Base-by-base conservation (phyloP, 495 filamentous ascomycete genomes). In the Podospora bellae-mahoneyi region DNA sequence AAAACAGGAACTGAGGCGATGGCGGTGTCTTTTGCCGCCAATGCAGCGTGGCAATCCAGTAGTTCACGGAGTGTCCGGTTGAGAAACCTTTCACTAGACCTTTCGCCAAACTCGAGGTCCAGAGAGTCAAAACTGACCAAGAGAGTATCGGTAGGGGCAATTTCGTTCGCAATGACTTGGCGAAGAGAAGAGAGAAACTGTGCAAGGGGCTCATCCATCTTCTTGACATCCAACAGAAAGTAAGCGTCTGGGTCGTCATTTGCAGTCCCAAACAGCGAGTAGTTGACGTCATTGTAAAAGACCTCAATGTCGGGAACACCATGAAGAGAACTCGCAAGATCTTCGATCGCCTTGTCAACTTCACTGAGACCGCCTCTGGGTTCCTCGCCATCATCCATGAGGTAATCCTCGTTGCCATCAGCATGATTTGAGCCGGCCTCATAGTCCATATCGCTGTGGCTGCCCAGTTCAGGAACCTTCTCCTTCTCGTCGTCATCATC, bases 51-150 rank as follows among this genome's bases (percentile, higher is more conserved):
- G 44, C 71, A 71, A 27, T 73, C 61, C 27, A 74, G 60, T 20
- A 74, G 68, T 84, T 84, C 83, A 91, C 91, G 73, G 20, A 78
- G 71, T 61, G 28, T 75, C 30, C 76, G 73, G 16, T 26, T 32
- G 57, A 78, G 57, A 30, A 78, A 78, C 59, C 66, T 69, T 30
- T 69, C 64, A 53, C 61, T 72, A 3, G 76, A 78, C 10, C 67
- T 67, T 84, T 95, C 91, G 68, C 84, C 86, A 75, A 92, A 80
- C 70, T 90, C 84, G 44, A 96, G 81, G 69, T 85, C 89, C 66
- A 95, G 80, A 27, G 86, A 80, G 19, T 89, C 86, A 65, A 96
- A 81, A 60, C 87, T 83, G 66, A 95, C 79, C 27, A 88, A 81
- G 59, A 96, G 77, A 68, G 93, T 88, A 67, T 94, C 89, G 34